Base-by-base conservation (phyloP, 2,329 filamentous ascomycete genomes). In the Pseudopithomyces maydicus region DNA sequence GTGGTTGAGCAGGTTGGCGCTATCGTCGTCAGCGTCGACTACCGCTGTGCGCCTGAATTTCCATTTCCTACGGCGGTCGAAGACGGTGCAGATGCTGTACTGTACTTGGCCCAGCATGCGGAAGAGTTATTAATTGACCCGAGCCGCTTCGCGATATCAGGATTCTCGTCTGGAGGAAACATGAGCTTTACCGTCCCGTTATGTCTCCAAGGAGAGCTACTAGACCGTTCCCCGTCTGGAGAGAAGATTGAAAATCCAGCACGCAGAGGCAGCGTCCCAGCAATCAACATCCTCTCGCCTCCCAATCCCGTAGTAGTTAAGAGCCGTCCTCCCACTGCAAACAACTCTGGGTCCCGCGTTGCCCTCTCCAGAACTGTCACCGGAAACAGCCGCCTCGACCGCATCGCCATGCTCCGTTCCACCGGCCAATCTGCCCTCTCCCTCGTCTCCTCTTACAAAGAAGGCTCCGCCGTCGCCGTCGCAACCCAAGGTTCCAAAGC, bases 51-150 rank as follows among this genome's bases (percentile, higher is more conserved):
- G 0, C 86, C 86, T 3, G 85, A 88, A 66, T 75, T 82, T 57
- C 84, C 85, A 0, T 88, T 88, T 62, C 86, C 86, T 1, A 85
- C 82, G 0, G 84, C 85, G 0, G 85, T 88, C 2, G 86, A 88
- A 61, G 86, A 89, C 59, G 85, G 85, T 19, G 85, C 85, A 6
- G 85, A 86, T 56, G 84, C 85, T 1, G 74, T 89, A 19, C 74
- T 87, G 5, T 87, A 84, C 71, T 77, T 88, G 5, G 80, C 84
- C 33, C 73, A 80, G 29, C 77, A 88, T 65, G 84, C 85, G 0
- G 74, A 79, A 4, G 82, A 86, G 50, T 72, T 88, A 32, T 80
- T 82, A 36, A 76, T 89, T 38, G 85, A 88, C 65, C 72, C 81
- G 2, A 79, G 81, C 29, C 83, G 84, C 52, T 81, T 88, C 47